Base-by-base conservation (phyloP, 2,329 filamentous ascomycete genomes). In the Fusarium sp. region DNA sequence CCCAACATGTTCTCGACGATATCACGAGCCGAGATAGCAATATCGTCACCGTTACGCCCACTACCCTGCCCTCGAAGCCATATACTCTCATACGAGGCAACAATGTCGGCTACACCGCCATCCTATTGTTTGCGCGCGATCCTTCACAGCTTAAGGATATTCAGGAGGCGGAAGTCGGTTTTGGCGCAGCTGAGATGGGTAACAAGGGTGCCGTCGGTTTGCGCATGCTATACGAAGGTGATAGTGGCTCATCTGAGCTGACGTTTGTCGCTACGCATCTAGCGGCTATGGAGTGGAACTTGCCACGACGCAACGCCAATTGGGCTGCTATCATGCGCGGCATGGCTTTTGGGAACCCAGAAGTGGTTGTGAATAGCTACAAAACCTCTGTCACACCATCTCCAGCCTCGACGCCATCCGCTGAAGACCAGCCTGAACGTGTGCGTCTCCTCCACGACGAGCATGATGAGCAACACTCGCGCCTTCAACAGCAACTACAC, bases 141-240 rank as follows among this genome's bases (percentile, higher is more conserved):
- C 84, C 87, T 0, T 79, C 85, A 10, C 84, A 86, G 24, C 83
- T 98, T 52, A 82, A 83, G 54, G 84, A 87, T 74, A 82, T 96
- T n/a, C 87, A 93, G 69, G 90, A 88, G n/a, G 93, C 92, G 3
- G 92, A 92, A 54, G 91, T 94, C 3, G 95, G 96, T 0, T 92
- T 98, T 49, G 96, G 96, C 1, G 79, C 94, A 1, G 91, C 90
- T 60, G 91, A 95, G 50, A 96, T 97, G 91, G 96, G 94, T 17
- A 98, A 98, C 80, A 99, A 99, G 81, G 96, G 95, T 31, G 95
- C 94, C 5, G 92, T 97, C 1, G 96, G 92, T 1, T 85, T 95
- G 64, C 86, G 94, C 34, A 80, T 96, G 43, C 85, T 88, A 15
- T 91, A 93, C 73, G 68, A 78, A 58, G 75, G 70, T 45, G 74